Base-by-base conservation (phyloP, 2,329 filamentous ascomycete genomes). In the Fusarium burgessii region DNA sequence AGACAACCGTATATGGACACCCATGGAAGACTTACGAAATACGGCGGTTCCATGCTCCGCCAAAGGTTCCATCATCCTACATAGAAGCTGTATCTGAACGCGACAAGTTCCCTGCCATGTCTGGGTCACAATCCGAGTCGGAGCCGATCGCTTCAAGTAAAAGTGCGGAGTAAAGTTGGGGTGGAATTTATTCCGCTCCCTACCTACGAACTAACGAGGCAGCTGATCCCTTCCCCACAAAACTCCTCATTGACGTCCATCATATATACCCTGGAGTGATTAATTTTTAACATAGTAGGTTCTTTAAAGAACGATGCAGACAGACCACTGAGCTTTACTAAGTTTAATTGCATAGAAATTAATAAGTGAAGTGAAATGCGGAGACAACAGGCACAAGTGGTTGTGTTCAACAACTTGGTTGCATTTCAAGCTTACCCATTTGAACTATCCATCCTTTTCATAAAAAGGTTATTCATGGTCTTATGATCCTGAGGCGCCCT, bases 181-280 rank as follows among this genome's bases (percentile, higher is more conserved):
- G 15, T 35, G 62, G 62, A 65, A 64, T 46, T 25, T 8, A 27
- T 65, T 65, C 62, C 62, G 62, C 23, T 7, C 13, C 7, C 33
- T 20, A 11, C 29, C 29, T 29, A 9, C 14, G 23, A 7, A 29
- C 45, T 38, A 25, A 23, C 1, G 11, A 38, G 1, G 9, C 11
- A 35, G 18, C 11, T 40, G 33, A 57, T 56, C 29, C 6, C 15
- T 20, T 49, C 52, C 9, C 40, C 52, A 25, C 14, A 27, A 52
- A 7, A 10, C 49, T 52, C 23, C 10, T 9, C 18, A 15, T 29
- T 3, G 6, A 23, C 23, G 2, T 36, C 13, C 6, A 29, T 17
- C 23, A 7, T 3, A 15, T 6, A 15, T 50, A 50, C 32, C 32
- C 47, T 42, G 14, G 14, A 42, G 20, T 10, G 14, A 35, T 23